Evolutionary conservation across 2,329 filamentous ascomycete species (phyloP).

Genomic region (Colletotrichum gloeosporioides): DNA sequence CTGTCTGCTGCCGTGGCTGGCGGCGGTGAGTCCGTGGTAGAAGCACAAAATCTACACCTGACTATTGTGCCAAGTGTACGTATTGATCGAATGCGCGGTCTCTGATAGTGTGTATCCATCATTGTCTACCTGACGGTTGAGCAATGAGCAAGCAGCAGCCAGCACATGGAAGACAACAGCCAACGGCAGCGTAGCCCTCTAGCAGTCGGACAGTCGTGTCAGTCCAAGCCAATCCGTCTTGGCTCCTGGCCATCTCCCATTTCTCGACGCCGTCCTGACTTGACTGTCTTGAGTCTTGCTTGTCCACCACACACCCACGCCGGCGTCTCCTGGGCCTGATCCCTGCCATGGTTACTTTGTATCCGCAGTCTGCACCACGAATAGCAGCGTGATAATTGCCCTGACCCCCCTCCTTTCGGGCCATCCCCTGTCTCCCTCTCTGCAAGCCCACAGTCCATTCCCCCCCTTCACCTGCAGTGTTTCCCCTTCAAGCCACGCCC

Average conservation of each 20-base stretch:
- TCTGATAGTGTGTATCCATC: not conserved
- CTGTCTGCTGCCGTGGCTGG: not conserved
- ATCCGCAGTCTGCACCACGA: slow-evolving; percentile 19
- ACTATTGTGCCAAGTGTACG: not conserved
- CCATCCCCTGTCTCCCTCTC: slow-evolving; percentile 4
- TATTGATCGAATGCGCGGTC: not conserved
- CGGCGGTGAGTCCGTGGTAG: not conserved
- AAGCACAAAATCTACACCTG: not conserved
- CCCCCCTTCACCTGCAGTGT: slow-evolving; percentile 13
- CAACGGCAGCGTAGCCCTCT: not conserved
- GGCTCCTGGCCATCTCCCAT: not conserved
- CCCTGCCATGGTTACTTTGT: slow-evolving; percentile 18
- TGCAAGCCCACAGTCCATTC: not conserved
- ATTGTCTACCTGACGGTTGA: not conserved
- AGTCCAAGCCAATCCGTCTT: not conserved
- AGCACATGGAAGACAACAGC: not conserved
- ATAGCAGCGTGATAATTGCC: slow-evolving; percentile 20
- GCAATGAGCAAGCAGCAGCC: not conserved
- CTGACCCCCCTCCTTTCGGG: slow-evolving; percentile 10
- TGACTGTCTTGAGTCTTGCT: not conserved
- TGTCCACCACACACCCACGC: not conserved
- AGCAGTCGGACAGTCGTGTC: not conserved
- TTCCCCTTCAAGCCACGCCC: slow-evolving; percentile 21
- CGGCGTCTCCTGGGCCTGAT: not conserved
- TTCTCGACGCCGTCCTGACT: not conserved